These are phyloP conservation scores for Trametes maxima DNA, from an alignment of 768 basidiomycete species.

Conservation along the genomic window DNA sequence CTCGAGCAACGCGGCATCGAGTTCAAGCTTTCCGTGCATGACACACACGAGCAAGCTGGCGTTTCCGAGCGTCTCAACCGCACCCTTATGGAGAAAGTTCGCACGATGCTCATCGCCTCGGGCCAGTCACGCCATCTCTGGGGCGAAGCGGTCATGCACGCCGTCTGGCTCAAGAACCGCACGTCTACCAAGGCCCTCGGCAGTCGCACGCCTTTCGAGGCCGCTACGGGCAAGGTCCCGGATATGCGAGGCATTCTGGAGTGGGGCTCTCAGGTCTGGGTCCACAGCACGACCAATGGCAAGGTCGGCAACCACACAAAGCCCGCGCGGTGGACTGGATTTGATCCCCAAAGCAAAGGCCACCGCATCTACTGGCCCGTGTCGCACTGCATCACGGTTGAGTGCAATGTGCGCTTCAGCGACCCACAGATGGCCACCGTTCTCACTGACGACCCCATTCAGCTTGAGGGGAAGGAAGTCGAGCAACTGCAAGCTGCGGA, in stretches of 20 bases:
- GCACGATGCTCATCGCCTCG: slow-evolving; percentile 24
- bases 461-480: slow-evolving; percentile 28
- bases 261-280: slow-evolving; percentile 25
- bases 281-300: not conserved
- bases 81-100: slow-evolving; percentile 6
- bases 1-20: not conserved
- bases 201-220: slow-evolving; percentile 24
- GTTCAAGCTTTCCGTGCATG: no score
- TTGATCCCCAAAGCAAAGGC: slow-evolving; percentile 35
- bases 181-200: slow-evolving; percentile 28
- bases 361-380: slow-evolving; percentile 38
- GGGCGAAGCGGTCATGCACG: slow-evolving; percentile 40
- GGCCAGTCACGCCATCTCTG: slow-evolving; percentile 42
- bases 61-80: no score
- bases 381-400: slow-evolving; percentile 28
- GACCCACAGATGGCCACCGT: slow-evolving; percentile 3
- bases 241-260: slow-evolving; percentile 22
- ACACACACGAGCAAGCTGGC: no score
- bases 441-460: not conserved
- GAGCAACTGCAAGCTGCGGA: not conserved
- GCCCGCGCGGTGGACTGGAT: slow-evolving; percentile 37
- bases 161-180: slow-evolving; percentile 41
- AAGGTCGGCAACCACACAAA: slow-evolving; percentile 20
- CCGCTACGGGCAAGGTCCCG: slow-evolving; percentile 23
- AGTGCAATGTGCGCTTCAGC: slow-evolving; percentile 30